phyloP scores from a whole-genome alignment of 2,329 filamentous ascomycete species.

The Aureobasidium sp. region DNA sequence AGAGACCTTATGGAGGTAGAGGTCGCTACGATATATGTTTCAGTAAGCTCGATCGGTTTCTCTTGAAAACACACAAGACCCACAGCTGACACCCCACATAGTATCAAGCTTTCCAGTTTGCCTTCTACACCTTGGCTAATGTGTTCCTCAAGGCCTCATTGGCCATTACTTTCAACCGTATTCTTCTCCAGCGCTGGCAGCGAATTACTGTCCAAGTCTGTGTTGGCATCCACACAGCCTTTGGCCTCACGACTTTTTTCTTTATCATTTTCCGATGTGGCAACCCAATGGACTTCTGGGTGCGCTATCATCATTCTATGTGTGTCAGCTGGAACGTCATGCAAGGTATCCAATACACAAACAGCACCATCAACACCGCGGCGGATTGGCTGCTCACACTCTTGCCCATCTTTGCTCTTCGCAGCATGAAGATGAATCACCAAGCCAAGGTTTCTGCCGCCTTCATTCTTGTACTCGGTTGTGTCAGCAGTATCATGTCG shows the following conservation, averaged over 20 bases:
- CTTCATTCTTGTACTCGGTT: constrained; percentile 5
- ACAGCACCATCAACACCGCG: constrained; percentile 10
- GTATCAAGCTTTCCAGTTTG: constrained; percentile 30
- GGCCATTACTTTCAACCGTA: constrained; percentile 39
- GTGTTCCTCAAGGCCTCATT: constrained; percentile 40
- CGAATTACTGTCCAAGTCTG: constrained; percentile 24
- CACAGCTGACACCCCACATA: constrained; percentile 2
- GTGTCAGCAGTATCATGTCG: constrained; percentile 1
- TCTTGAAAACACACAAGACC: not conserved
- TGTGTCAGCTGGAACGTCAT: constrained; percentile 18
- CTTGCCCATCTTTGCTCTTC: constrained; percentile 10
- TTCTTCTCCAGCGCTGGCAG: constrained; percentile 36
- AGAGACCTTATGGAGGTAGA: not conserved
- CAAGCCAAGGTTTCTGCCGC: constrained; percentile 8
- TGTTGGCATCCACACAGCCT: constrained; percentile 25
- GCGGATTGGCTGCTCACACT: constrained; percentile 1
- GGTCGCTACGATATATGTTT: not conserved
- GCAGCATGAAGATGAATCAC: not conserved
- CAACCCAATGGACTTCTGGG: not conserved
- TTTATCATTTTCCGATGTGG: constrained; percentile 15
- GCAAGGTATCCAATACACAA: constrained; percentile 9
- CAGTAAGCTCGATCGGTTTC: not conserved
- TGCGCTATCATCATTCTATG: not conserved
- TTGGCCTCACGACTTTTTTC: constrained; percentile 30
- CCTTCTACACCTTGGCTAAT: constrained; percentile 35